These are phyloP conservation scores for Chlamydomonas sp. DNA, from an alignment of 139 green algal species.

Conservation along the genomic window DNA sequence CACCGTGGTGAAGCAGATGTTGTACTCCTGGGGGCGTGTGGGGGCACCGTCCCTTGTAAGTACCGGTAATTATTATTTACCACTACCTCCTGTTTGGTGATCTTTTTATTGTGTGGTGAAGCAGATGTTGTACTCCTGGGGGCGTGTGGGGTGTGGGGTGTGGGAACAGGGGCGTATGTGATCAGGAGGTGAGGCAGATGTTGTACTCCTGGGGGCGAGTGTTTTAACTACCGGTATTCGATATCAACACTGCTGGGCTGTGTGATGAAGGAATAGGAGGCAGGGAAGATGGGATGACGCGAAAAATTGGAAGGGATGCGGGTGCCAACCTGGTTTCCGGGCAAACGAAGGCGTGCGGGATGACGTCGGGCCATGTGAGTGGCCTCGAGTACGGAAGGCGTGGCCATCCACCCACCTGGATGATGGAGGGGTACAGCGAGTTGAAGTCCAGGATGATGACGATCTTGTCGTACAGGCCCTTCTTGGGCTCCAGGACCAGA, in stretches of 20 bases:
- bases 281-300: background rate
- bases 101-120: conserved; percentile 86
- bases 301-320: background rate
- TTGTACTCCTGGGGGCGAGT: conserved; percentile 89
- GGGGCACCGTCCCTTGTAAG: too few relatives aligned
- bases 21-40: conserved; percentile 85
- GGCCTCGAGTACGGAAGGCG: too few relatives aligned
- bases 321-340: too few relatives aligned
- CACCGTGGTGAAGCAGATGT: conserved; percentile 99
- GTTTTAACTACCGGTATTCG: too few relatives aligned
- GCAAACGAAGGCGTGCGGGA: too few relatives aligned
- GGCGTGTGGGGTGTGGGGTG: background rate
- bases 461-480: conserved; percentile 97
- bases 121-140: conserved; percentile 98
- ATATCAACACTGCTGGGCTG: too few relatives aligned
- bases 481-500: conserved; percentile 98
- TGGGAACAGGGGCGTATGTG: background rate
- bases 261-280: conserved; percentile 93
- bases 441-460: conserved; percentile 99
- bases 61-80: too few relatives aligned
- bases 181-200: conserved; percentile 95
- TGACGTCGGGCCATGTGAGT: too few relatives aligned
- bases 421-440: conserved; percentile 99
- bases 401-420: conserved; percentile 72
- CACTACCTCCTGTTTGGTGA: too few relatives aligned